Conservation (phyloP, 108 stramenopile genomes). For the Bacterosira constricta region DNA sequence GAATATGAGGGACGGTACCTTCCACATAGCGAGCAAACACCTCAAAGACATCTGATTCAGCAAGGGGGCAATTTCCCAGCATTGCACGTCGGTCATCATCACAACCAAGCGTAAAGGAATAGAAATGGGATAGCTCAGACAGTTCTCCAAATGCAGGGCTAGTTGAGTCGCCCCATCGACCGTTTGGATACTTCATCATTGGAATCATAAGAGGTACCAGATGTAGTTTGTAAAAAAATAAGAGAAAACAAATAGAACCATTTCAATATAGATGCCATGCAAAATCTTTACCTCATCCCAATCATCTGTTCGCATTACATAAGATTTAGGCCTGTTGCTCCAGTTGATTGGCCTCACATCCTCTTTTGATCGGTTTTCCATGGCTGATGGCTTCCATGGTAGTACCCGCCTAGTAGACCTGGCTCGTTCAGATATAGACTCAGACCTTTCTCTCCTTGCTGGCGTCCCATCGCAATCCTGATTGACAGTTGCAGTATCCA, state of each 20-base stretch:
- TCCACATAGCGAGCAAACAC: slow-evolving; percentile 93
- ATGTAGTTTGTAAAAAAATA: no score
- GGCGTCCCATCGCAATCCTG: not conserved
- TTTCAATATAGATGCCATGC: not conserved
- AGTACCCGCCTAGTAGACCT: slow-evolving; percentile 42
- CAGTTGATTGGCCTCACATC: slow-evolving; percentile 97
- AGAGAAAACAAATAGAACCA: not conserved
- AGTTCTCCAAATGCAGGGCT: slow-evolving; percentile 95
- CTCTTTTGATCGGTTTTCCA: slow-evolving; percentile 75
- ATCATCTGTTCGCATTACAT: slow-evolving; percentile 91
- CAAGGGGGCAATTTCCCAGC: slow-evolving; percentile 87
- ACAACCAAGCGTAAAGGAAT: slow-evolving; percentile 77
- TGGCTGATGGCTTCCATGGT: slow-evolving; percentile 82
- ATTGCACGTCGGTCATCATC: slow-evolving; percentile 90
- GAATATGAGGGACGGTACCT: slow-evolving; percentile 88
- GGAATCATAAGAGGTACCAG: not conserved
- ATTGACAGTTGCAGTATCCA: slow-evolving; percentile 5
- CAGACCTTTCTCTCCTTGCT: slow-evolving; percentile 33
- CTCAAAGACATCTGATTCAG: slow-evolving; percentile 84
- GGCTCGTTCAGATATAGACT: slow-evolving; percentile 33
- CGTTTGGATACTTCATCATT: slow-evolving; percentile 55
- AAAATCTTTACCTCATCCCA: slow-evolving; percentile 88
- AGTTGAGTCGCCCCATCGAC: slow-evolving; percentile 91
- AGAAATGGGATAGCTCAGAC: slow-evolving; percentile 87
- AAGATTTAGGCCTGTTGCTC: slow-evolving; percentile 96